Evolutionary conservation across 768 basidiomycete species (phyloP).

Genomic region (Punctularia strigosozonata): DNA sequence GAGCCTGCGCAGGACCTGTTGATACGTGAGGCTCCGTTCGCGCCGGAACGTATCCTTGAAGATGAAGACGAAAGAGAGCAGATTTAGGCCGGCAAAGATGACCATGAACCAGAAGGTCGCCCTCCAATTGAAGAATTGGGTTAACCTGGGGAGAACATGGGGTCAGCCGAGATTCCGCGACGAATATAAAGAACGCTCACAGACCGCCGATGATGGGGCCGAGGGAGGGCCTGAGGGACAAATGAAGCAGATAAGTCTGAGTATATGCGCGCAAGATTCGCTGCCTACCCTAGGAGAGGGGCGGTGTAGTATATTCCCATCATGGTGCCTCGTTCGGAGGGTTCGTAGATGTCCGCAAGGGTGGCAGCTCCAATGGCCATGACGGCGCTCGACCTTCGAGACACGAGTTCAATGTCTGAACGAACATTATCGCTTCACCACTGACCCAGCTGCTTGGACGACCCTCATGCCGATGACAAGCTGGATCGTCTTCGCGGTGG

Average conservation of each 20-base stretch:
- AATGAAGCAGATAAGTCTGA: neutral
- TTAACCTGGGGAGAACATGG: too few relatives aligned
- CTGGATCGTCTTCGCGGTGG: slow-evolving; percentile 39
- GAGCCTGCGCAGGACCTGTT: slow-evolving; percentile 43
- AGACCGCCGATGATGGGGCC: slow-evolving; percentile 68
- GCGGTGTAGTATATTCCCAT: slow-evolving; percentile 78
- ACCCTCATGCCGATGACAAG: slow-evolving; percentile 58
- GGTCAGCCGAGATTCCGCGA: too few relatives aligned
- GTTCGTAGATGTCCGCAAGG: slow-evolving; percentile 69
- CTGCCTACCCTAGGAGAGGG: slow-evolving; percentile 42
- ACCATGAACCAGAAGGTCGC: slow-evolving; percentile 76
- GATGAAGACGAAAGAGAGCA: slow-evolving; percentile 46
- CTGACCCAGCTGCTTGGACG: slow-evolving; percentile 56
- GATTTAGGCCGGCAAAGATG: slow-evolving; percentile 43
- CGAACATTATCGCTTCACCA: slow-evolving; percentile 4
- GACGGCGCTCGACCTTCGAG: slow-evolving; percentile 47
- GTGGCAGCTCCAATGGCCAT: slow-evolving; percentile 67
- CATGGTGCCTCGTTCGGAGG: slow-evolving; percentile 59
- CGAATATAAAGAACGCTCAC: too few relatives aligned
- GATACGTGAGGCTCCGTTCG: slow-evolving; percentile 76
- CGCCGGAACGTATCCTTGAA: slow-evolving; percentile 78
- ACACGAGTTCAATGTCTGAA: slow-evolving; percentile 7
- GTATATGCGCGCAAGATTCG: too few relatives aligned
- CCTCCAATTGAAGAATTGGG: slow-evolving; percentile 64
- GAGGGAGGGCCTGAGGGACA: slow-evolving; percentile 31